Base-by-base conservation (phyloP, 1,284 basidiomycete genomes). In the Pseudozyma hubeiensis region DNA sequence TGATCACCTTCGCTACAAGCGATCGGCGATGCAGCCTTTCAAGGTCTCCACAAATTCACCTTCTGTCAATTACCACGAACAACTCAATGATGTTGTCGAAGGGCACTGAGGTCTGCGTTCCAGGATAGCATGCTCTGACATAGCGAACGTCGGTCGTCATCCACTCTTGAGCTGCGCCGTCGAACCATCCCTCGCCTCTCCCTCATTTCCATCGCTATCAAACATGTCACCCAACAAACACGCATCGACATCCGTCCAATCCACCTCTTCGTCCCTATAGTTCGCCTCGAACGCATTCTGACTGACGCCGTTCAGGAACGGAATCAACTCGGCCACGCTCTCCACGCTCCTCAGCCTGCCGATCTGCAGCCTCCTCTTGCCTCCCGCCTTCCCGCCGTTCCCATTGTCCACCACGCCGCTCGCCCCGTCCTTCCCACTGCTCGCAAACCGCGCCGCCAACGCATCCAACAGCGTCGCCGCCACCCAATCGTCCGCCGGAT, bases 381-480 rank as follows among this genome's bases (percentile, higher is more conserved):
- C 29, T 41, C 13, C 51, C 19, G 29, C 16, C 37, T 37, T 46
- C 29, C 11, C 30, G 17, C 29, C 31, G 17, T 31, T 37, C 14
- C 31, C 17, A 47, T 19, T 10, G n/a, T 48, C 14, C 5, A 24
- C 24, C 8, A 17, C 19, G 24, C 35, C 16, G 34, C 35, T 17
- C 19, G 48, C 31, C 11, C 3, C 19, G n/a, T 50, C 14, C 14
- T 39, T 31, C 53, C 30, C 29, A 29, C 34, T 50, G 6, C 91
- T 64, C 90, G 49, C 91, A 85, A 77, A 88, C 53, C 46, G 90
- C 24, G 89, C 92, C n/a, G 93, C 90, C 0, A 98, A 87, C 47
- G 92, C 91, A 83, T 99, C 96, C 84, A 98, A 89, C 85, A 98
- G 90, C 1, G 93, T 92, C 70, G 93, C 91, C 1, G 95, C 91